phyloP scores from a whole-genome alignment of 1,284 basidiomycete species.

The Malassezia caprae region DNA sequence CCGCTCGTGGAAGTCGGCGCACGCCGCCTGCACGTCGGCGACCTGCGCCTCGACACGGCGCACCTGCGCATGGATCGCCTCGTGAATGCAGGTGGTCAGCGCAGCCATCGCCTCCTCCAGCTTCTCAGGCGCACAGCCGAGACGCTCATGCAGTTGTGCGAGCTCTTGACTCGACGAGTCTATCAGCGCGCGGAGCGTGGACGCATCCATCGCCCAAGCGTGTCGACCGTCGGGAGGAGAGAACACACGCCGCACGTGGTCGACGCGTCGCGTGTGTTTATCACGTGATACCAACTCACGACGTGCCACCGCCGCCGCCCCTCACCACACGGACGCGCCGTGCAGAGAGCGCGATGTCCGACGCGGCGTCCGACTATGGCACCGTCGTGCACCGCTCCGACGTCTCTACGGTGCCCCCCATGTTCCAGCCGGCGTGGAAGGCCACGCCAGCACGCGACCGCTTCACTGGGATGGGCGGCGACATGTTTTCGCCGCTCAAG shows the following conservation, averaged over 20 bases:
- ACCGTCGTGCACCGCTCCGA: conserved; percentile 41
- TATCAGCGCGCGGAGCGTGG: conserved; percentile 29
- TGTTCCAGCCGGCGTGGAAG: conserved; percentile 38
- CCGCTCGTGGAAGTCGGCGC: conserved; percentile 19
- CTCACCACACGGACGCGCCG: not conserved
- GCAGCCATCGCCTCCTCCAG: conserved; percentile 30
- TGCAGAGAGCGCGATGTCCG: conserved; percentile 1
- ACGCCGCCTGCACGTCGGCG: conserved; percentile 22
- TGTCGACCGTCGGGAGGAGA: conserved; percentile 1
- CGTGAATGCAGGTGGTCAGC: conserved; percentile 33
- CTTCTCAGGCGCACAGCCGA: conserved; percentile 34
- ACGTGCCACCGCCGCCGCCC: not conserved
- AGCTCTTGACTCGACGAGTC: conserved; percentile 32
- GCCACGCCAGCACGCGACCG: conserved; percentile 10
- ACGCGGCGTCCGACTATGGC: conserved; percentile 14
- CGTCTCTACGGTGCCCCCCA: conserved; percentile 33
- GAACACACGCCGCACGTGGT: conserved; percentile 11
- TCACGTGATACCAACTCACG: conserved; percentile 1
- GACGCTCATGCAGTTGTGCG: conserved; percentile 27
- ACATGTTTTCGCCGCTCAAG: conserved; percentile 42
- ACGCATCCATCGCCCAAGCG: conserved; percentile 29
- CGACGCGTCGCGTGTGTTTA: conserved; percentile 7
- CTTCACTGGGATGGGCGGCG: conserved; percentile 29
- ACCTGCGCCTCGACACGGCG: conserved; percentile 30
- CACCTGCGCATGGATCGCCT: conserved; percentile 39